Evolutionary conservation across 768 basidiomycete species (phyloP), one percentile per base, ranked within the genome.

Genomic region (Tricholoma hemisulphureum): DNA sequence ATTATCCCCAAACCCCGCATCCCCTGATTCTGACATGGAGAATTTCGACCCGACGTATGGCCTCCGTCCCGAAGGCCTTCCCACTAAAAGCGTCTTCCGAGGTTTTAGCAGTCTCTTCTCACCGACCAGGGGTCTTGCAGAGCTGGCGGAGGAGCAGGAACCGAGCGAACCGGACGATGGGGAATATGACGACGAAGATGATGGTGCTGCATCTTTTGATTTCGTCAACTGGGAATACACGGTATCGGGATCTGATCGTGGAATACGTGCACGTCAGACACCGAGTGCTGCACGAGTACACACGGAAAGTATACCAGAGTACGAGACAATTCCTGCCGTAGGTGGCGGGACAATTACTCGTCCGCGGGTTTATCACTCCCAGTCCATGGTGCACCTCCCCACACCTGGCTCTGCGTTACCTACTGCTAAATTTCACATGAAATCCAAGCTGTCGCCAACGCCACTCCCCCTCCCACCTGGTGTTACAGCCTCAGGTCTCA

Each of bases 11-110:
- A 41, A 20, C 7, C 16, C n/a, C 26, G 4, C 53, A 20, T 67
- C 71, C 0, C 65, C 66, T 8, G 71, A 70, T 56, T 57, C 57
- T 41, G 77, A 79, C 23, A 67, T 94, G 29, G 95, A 97, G 73
- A 87, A 91, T 59, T 97, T 91, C 70, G 96, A 98, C 66, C 96
- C 95, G 1, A 98, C 96, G 0, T 98, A 99, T 67, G 96, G 96
- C 14, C 77, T 98, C 11, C 88, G 96, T 23, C 93, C 94, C 0
- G 95, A 98, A 67, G 91, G 92, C 2, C 77, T 96, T 2, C 95
- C 95, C 0, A 81, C 83, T 1, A 95, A 93, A 73, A 88, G 88
- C 58, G 82, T 86, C 3, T 97, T 95, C 70, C 79, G 81, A 45
- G 83, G 83, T 6, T 95, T 97, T 62, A 85, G 88, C 20, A 84